Percentiles rank a stretch among this genome's conserved stretches.
Conservation (phyloP, 2,329 filamentous ascomycete genomes). For the Colletotrichum sp. region DNA sequence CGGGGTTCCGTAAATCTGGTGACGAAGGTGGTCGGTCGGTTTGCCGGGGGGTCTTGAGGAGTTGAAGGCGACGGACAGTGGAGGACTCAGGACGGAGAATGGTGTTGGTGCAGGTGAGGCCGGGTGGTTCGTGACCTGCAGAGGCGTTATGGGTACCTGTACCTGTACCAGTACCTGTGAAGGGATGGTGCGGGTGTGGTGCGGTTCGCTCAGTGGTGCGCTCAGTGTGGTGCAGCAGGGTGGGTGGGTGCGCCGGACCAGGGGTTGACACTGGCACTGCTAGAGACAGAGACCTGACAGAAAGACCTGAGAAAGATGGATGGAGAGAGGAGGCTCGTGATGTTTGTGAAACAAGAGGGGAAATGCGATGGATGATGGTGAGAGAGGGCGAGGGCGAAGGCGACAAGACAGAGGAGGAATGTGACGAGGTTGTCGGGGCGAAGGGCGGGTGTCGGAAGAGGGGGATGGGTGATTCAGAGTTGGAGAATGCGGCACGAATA, state of each 20-base stretch:
- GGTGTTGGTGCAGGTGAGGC: background rate
- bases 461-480: background rate
- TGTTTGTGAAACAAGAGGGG: constrained; percentile 16
- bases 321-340: constrained; percentile 9
- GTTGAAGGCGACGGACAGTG: background rate
- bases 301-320: background rate
- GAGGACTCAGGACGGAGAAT: background rate
- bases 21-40: constrained; percentile 4
- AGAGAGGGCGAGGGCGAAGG: background rate
- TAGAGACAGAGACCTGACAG: background rate
- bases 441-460: background rate
- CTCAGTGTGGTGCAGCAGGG: background rate
- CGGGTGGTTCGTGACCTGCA: constrained; percentile 21
- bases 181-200: background rate
- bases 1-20: constrained; percentile 18
- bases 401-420: background rate
- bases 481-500: background rate
- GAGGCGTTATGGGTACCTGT: background rate
- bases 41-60: background rate
- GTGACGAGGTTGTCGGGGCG: background rate
- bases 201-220: constrained; percentile 9
- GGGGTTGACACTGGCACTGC: background rate
- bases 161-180: background rate
- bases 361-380: background rate
- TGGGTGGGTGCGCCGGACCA: constrained; percentile 3